phyloP scores from a whole-genome alignment of 2,329 filamentous ascomycete species.

The Verticillium nonalfalfae region DNA sequence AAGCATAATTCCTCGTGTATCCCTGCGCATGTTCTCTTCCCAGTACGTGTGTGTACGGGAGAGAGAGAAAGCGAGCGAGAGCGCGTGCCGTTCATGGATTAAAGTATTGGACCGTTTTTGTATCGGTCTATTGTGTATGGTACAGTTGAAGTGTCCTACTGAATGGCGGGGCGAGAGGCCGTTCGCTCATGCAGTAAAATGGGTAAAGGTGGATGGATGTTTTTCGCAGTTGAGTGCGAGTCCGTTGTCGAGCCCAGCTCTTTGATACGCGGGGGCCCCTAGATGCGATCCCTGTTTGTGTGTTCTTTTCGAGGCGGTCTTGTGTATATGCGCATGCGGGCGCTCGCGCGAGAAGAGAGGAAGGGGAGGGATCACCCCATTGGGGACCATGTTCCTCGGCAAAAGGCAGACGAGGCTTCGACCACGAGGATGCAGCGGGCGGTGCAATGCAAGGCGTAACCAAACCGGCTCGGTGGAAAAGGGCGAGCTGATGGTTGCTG shows the following conservation, averaged over 20 bases:
- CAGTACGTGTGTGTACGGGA: no score
- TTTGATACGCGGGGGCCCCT: slow-evolving; percentile 2
- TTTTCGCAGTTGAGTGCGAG: not conserved
- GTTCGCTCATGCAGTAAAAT: not conserved
- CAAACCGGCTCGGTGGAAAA: not conserved
- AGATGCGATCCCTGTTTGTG: not conserved
- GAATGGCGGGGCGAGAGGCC: not conserved
- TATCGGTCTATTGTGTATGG: not conserved
- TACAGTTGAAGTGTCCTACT: not conserved
- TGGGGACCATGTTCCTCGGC: not conserved
- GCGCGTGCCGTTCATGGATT: not conserved
- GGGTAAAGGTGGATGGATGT: not conserved
- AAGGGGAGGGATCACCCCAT: not conserved
- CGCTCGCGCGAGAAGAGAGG: no score
- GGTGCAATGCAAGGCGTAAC: not conserved
- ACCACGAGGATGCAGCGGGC: not conserved
- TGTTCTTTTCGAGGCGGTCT: not conserved
- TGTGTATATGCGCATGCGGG: not conserved
- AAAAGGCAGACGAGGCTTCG: not conserved
- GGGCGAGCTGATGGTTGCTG: not conserved
- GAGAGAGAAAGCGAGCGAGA: no score
- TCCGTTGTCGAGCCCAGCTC: slow-evolving; percentile 8
- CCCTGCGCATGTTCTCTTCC: not conserved
- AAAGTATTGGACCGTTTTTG: not conserved
- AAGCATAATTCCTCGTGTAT: not conserved